phyloP scores from a whole-genome alignment of 2,329 filamentous ascomycete species.

The Penicillium sclerotigenum region DNA sequence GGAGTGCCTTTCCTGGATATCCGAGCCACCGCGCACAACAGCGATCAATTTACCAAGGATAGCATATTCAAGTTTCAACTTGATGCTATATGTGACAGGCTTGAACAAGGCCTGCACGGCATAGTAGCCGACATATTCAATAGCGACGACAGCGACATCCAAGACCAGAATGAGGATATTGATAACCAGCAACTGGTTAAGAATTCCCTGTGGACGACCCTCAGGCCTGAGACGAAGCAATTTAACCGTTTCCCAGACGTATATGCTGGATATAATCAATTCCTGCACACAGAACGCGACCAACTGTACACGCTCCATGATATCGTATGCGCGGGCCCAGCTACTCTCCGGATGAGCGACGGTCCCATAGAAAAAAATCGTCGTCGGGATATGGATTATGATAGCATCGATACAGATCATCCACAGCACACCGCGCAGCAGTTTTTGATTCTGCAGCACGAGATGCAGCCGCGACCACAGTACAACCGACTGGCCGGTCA shows the following conservation, averaged over 20 bases:
- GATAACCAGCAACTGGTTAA: conserved; percentile 50
- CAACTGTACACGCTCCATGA: conserved; percentile 54
- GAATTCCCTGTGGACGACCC: conserved; percentile 19
- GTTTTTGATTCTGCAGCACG: conserved; percentile 35
- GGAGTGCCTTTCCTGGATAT: conserved; percentile 11
- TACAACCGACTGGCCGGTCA: conserved; percentile 47
- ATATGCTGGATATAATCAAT: conserved; percentile 50
- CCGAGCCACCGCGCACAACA: conserved; percentile 14
- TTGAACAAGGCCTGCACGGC: conserved; percentile 43
- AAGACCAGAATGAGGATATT: conserved; percentile 48
- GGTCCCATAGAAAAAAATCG: conserved; percentile 39
- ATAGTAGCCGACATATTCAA: conserved; percentile 41
- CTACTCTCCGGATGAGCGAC: conserved; percentile 15
- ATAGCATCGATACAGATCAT: conserved; percentile 47
- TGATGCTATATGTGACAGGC: conserved; percentile 36
- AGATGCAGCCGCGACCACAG: conserved; percentile 48
- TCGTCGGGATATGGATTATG: conserved; percentile 40
- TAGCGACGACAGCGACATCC: conserved; percentile 43
- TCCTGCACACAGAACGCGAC: conserved; percentile 55
- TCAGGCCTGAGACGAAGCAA: conserved; percentile 21
- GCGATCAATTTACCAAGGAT: conserved; percentile 49
- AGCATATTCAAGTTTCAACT: conserved; percentile 55
- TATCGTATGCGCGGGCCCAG: conserved; percentile 35
- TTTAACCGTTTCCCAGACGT: conserved; percentile 49
- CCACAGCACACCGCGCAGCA: conserved; percentile 36